A percentile compares a stretch with the other conserved stretches of the same genome.
These are phyloP conservation scores for Neurospora sp. DNA, from an alignment of 495 filamentous ascomycete species.

Conservation along the genomic window DNA sequence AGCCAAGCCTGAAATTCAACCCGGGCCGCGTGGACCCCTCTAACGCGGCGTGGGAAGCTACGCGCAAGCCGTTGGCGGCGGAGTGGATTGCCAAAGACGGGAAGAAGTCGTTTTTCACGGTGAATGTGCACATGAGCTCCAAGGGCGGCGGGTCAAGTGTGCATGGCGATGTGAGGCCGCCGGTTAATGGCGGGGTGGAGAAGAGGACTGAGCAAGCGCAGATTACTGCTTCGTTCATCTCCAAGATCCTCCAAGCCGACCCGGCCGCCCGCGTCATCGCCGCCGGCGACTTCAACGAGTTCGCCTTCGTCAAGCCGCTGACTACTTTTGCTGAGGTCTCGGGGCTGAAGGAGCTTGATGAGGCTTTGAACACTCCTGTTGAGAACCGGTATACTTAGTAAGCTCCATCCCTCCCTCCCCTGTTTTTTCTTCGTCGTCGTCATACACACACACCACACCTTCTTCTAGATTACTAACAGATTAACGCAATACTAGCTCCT, in stretches of 20 bases:
- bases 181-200: slow-evolving; percentile 46
- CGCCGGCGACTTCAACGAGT: slow-evolving; percentile 57
- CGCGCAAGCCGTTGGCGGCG: slow-evolving; percentile 49
- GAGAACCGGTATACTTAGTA: slow-evolving; percentile 51
- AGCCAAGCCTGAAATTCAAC: too few relatives aligned
- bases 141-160: slow-evolving; percentile 43
- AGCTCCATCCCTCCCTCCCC: neutral
- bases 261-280: slow-evolving; percentile 35
- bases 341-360: slow-evolving; percentile 44
- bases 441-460: neutral
- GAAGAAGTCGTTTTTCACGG: slow-evolving; percentile 40
- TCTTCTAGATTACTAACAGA: neutral
- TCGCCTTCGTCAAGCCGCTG: slow-evolving; percentile 43
- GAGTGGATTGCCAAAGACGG: slow-evolving; percentile 41
- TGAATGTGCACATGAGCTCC: slow-evolving; percentile 48
- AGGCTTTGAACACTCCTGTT: slow-evolving; percentile 28
- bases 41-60: slow-evolving; percentile 41
- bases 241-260: slow-evolving; percentile 33
- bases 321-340: slow-evolving; percentile 31
- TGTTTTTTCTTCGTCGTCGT: neutral
- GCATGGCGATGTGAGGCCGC: slow-evolving; percentile 49
- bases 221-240: slow-evolving; percentile 34
- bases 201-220: slow-evolving; percentile 37
- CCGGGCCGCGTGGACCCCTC: slow-evolving; percentile 48
- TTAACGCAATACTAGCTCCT: slow-evolving; percentile 17